Percentiles rank a stretch among this genome's conserved stretches.
Conservation (phyloP, 495 filamentous ascomycete species). For the Penicillium paxilli region DNA sequence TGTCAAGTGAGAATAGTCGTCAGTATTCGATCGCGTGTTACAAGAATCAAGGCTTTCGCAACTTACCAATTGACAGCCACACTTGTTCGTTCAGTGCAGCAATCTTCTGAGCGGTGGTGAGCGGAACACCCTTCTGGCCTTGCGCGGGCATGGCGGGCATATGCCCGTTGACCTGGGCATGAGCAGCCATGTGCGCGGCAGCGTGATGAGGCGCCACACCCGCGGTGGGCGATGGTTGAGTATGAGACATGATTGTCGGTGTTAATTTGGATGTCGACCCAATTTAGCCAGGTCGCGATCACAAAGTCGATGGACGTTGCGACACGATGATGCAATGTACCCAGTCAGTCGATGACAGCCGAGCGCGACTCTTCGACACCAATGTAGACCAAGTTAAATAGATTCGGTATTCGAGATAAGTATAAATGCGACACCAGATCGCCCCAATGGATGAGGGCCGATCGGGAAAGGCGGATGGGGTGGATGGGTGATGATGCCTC, state of each 20-base stretch:
- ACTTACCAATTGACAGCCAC: slow-evolving; percentile 90
- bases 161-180: slow-evolving; percentile 54
- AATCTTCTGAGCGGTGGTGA: slow-evolving; percentile 60
- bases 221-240: slow-evolving; percentile 53
- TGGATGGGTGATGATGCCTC: slow-evolving; percentile 4
- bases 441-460: neutral
- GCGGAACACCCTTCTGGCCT: slow-evolving; percentile 48
- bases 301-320: slow-evolving; percentile 25
- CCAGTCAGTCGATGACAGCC: neutral
- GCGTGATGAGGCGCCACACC: slow-evolving; percentile 49
- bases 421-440: neutral
- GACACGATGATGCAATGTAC: slow-evolving; percentile 45
- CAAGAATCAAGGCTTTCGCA: neutral
- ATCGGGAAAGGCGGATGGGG: slow-evolving; percentile 5
- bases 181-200: slow-evolving; percentile 42
- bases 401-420: neutral
- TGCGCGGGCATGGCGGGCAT: slow-evolving; percentile 51
- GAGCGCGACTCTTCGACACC: neutral
- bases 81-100: slow-evolving; percentile 74
- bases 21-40: neutral
- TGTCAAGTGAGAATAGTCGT: slow-evolving; percentile 32
- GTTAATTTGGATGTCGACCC: neutral
- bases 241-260: slow-evolving; percentile 44
- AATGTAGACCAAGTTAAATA: neutral
- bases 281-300: slow-evolving; percentile 18